A percentile compares a stretch with the other conserved stretches of the same genome.
These are phyloP conservation scores for Pistacia integerrima DNA, from an alignment of 345 rosid genomes.

Conservation along the genomic window DNA sequence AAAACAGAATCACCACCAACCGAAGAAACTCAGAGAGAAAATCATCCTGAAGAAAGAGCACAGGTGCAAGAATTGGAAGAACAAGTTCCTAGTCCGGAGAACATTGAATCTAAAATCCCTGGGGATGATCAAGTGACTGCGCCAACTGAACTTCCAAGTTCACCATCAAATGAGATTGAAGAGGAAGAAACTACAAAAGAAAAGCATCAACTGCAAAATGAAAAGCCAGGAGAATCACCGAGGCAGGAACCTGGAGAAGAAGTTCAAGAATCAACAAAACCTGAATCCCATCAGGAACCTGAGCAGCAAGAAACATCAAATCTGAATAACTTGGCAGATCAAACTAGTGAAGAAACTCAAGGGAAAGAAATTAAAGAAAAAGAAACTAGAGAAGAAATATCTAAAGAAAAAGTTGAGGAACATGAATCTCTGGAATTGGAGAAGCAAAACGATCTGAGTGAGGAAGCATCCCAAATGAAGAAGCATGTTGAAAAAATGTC, in stretches of 20 bases:
- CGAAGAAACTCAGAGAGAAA: constrained; percentile 5
- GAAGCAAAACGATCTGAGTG: constrained; percentile 21
- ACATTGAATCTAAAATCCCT: constrained; percentile 3
- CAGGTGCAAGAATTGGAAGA: constrained; percentile 3
- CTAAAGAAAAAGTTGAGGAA: constrained; percentile 12
- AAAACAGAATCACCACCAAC: background rate
- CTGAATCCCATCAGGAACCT: constrained; percentile 3
- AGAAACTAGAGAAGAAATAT: background rate
- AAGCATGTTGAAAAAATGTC: constrained; percentile 12
- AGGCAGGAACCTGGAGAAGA: constrained; percentile 12
- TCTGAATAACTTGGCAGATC: background rate
- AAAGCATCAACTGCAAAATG: background rate
- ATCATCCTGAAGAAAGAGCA: constrained; percentile 15
- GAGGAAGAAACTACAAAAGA: background rate
- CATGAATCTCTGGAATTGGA: constrained; percentile 7
- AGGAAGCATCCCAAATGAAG: constrained; percentile 7
- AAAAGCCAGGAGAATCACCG: constrained; percentile 21
- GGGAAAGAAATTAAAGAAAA: constrained; percentile 5
- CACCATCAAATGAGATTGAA: constrained; percentile 6
- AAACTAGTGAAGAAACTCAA: background rate
- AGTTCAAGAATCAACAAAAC: constrained; percentile 13
- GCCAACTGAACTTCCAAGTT: constrained; percentile 1
- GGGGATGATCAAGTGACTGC: constrained; percentile 4
- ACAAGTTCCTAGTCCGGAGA: background rate
- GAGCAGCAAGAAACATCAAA: background rate